Percentiles rank a stretch among this genome's conserved stretches.
Evolutionary conservation across 2,329 filamentous ascomycete genomes (phyloP).

Genomic region (Eutypa lata): DNA sequence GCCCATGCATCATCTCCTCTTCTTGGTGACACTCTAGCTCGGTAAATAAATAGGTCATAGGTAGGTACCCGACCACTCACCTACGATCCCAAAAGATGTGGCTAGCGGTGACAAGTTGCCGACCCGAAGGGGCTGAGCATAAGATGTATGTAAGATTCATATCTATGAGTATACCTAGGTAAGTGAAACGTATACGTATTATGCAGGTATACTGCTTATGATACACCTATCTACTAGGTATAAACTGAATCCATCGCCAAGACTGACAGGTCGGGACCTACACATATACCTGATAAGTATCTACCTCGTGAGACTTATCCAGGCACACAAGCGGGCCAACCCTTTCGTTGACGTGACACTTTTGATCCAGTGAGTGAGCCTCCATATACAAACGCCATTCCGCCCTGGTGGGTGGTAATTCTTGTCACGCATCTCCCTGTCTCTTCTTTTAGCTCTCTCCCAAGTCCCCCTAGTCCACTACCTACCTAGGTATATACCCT

Average conservation of each 20-base stretch:
- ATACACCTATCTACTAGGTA: no score
- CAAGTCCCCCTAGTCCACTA: neutral
- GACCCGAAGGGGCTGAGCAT: no score
- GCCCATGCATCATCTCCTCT: no score
- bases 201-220: no score
- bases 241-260: neutral
- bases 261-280: neutral
- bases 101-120: no score
- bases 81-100: no score
- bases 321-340: neutral
- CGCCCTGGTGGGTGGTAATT: neutral
- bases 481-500: neutral
- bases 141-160: no score
- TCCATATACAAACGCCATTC: neutral
- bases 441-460: neutral
- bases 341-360: neutral
- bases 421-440: neutral
- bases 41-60: no score
- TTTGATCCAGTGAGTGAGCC: neutral
- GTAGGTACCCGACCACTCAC: no score
- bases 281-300: neutral
- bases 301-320: neutral
- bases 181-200: no score
- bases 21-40: no score
- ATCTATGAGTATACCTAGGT: no score